Base-by-base conservation (phyloP, 805 yeast species). In the Sugiyamaella lignohabitans region DNA sequence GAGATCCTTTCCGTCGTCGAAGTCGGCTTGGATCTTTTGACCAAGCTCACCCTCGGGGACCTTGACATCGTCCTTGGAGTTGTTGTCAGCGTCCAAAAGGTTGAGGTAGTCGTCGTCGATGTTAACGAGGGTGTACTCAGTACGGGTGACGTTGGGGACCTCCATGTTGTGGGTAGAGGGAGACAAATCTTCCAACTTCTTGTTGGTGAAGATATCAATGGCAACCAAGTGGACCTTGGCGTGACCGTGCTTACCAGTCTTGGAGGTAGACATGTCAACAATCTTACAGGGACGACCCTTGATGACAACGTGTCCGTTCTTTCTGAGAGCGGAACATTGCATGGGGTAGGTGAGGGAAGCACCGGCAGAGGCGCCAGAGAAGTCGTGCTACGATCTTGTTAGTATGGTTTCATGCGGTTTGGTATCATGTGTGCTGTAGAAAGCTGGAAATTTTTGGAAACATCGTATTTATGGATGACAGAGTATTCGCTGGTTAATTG, bases 221-320 rank as follows among this genome's bases (percentile, higher is more conserved):
- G 98, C 98, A 61, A 93, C 98, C 77, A 93, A 82, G 77, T 93
- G 98, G 74, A 93, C 98, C 83, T 93, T 93, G 73, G 98, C 98
- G 93, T 93, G 98, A 79, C 98, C 98, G 85, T 93, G 98, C 97
- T 93, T 93, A 78, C 98, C 98, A 65, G 98, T 93, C 85, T 93
- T 93, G 68, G 98, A 93, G 69, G 98, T 93, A 56, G 98, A 93
- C 98, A 93, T 93, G 74, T 93, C 98, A 66, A 93, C 95, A 74
- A 93, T 93, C 84, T 93, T 93, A 82, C 98, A 93, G 72, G 98
- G 98, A 82, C 98, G 94, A 68, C 87, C 79, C 81, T 93, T 93
- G 79, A 91, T 93, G 64, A 83, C 94, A 71, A 93, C 98, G 83
- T 87, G 94, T 69, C 98, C 98, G 80, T 81, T 85, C 94, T 93